Base-by-base conservation (phyloP, 192 early-diverging fungal species). In the Gryganskiella cystojenkinii region DNA sequence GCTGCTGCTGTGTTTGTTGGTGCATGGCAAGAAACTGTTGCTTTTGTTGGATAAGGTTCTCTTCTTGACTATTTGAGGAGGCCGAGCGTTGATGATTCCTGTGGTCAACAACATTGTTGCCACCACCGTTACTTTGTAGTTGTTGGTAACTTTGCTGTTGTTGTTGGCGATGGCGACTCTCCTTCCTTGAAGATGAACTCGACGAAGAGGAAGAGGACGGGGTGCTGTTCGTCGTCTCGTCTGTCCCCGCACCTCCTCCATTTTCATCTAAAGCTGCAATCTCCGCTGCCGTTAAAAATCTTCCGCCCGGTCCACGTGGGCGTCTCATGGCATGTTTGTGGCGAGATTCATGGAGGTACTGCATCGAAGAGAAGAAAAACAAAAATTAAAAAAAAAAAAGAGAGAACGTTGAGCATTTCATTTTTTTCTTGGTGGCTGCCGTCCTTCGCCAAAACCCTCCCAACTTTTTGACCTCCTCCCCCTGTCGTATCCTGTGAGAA, bases 281-380 rank as follows among this genome's bases (percentile, higher is more conserved):
- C 56, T 83, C 75, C 9, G 64, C 52, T 3, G 75, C 71, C 51
- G 69, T 96, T 52, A 99, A 80, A 81, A 99, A 99, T 40, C 98
- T 82, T 24, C 98, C 98, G 15, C 97, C 98, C 3, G 97, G 97
- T 28, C 98, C 98, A 57, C 98, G 88, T 60, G 96, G 96, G 40
- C 98, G 86, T 43, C 96, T 85, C 94, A 99, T 94, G 4, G 98
- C 98, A 79, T 99, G 98, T 57, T 90, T 88, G 69, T 99, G 98
- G 61, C 98, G 89, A 34, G 95, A 96, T 81, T 99, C 96, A 80
- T 99, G 98, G 56, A 98, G 84, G 82, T 98, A 99, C 24, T 93
- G 92, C 87, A 22, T 37, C 14, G 14, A 34, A 15, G 15, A 27
- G 24, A 43, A 13, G 6, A 33, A 55, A 55, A 70, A 56, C 35